Base-by-base conservation (phyloP, 768 basidiomycete genomes). In the Harrya chromipes region DNA sequence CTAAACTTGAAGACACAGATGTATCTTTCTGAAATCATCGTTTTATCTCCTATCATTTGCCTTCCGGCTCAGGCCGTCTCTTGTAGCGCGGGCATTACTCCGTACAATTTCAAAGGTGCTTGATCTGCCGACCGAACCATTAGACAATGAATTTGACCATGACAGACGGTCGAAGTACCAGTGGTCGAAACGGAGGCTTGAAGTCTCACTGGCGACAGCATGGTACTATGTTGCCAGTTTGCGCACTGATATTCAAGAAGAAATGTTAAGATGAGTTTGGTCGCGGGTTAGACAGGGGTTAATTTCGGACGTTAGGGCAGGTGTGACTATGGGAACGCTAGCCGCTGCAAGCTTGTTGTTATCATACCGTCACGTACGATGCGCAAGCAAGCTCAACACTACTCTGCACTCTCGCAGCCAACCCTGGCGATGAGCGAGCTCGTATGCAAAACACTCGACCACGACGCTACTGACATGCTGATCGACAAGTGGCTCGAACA, bases 401-500 rank as follows among this genome's bases (percentile, higher is more conserved):
- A 88, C 64, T 87, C 84, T 35, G 77, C 82, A 19, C 77, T 84
- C 56, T 75, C 75, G 0, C 83, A 84, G 19, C 86, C 87, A 6
- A 75, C 72, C 24, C 78, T 89, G 48, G 76, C 79, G 36, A 87
- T 86, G 82, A 83, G 83, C 52, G 86, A 89, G 71, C 85, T 89
- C 42, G 81, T 88, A 46, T 83, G 83, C 70, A 88, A 85, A 36
- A 86, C 84, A 6, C 76, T 89, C 49, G 84, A 85, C 69, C 82
- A 86, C 71, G 83, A 86, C 56, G 77, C 82, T 16, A 87, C 86
- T 1, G 84, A 87, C 71, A 75, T 81, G 71, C 81, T 89, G 58
- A 88, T 89, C 70, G 85, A 89, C 74, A 85, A 83, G 65, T 89
- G 87, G 87, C 83, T 89, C 39, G 85, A 88, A 62, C 84, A 87